Percentiles rank a stretch among this genome's conserved stretches.
phyloP scores from a whole-genome alignment of 352 stramenopile genomes.

The Halophytophthora polymorphica region DNA sequence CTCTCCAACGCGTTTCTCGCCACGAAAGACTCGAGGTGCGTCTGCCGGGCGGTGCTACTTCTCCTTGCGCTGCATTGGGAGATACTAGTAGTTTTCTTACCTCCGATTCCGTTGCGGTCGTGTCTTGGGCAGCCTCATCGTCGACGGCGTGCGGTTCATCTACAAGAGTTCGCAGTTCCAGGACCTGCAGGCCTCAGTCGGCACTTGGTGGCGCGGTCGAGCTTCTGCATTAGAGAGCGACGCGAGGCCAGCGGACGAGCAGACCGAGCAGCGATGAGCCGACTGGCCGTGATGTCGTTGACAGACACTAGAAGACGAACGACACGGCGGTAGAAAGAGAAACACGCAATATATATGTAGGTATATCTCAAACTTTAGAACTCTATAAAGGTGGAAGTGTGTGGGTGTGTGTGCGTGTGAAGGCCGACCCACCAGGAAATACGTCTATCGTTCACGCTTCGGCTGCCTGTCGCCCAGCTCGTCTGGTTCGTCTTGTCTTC shows the following conservation, averaged over 20 bases:
- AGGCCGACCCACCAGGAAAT: slow-evolving; percentile 32
- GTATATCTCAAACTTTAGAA: slow-evolving; percentile 38
- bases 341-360: no score
- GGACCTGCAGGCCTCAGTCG: slow-evolving; percentile 36
- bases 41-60: neutral
- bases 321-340: no score
- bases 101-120: neutral
- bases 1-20: slow-evolving; percentile 48
- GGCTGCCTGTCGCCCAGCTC: slow-evolving; percentile 16
- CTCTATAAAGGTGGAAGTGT: slow-evolving; percentile 32
- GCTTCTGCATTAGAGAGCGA: slow-evolving; percentile 3
- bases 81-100: slow-evolving; percentile 10
- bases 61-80: neutral
- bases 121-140: slow-evolving; percentile 33
- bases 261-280: no score
- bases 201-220: slow-evolving; percentile 40
- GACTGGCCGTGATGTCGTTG: no score
- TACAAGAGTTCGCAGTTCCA: slow-evolving; percentile 51
- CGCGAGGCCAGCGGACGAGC: no score
- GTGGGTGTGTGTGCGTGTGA: slow-evolving; percentile 24
- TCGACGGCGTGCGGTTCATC: slow-evolving; percentile 54
- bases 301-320: no score
- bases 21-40: slow-evolving; percentile 55
- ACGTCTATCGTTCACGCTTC: slow-evolving; percentile 36
- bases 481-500: slow-evolving; percentile 20